These are phyloP conservation scores for Raphidocelis subcapitata DNA, from an alignment of 139 green algal genomes.

Conservation along the genomic window DNA sequence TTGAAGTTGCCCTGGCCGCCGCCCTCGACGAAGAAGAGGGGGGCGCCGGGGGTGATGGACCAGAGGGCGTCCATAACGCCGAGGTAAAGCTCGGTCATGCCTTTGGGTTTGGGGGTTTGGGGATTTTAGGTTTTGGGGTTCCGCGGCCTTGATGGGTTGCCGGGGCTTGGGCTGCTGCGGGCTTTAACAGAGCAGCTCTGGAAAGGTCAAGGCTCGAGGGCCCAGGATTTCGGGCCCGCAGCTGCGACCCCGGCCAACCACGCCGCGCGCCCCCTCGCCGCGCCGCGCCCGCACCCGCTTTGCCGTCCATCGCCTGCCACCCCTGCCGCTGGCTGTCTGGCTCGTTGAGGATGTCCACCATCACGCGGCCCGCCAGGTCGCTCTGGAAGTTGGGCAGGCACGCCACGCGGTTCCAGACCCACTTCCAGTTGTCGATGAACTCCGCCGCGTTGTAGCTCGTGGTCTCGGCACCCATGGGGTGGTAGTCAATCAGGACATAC, in stretches of 20 bases:
- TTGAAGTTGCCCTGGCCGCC: conserved; percentile 24
- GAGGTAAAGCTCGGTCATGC: conserved; percentile 40
- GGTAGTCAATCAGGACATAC: conserved; percentile 61
- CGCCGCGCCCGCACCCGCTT: neutral
- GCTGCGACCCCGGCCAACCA: too few species aligned
- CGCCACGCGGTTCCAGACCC: conserved; percentile 11
- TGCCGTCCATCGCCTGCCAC: conserved; percentile 19
- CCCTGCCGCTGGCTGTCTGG: conserved; percentile 28
- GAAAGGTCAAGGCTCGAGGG: too few species aligned
- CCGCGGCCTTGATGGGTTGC: too few species aligned
- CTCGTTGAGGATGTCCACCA: conserved; percentile 30
- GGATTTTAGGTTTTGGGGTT: too few species aligned
- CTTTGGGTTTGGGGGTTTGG: neutral
- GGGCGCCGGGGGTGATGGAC: conserved; percentile 16
- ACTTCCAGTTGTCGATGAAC: conserved; percentile 19
- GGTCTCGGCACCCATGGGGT: conserved; percentile 19
- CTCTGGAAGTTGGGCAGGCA: conserved; percentile 21
- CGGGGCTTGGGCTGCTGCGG: too few species aligned
- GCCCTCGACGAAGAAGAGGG: conserved; percentile 32
- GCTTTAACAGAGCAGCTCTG: too few species aligned
- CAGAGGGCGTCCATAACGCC: conserved; percentile 49
- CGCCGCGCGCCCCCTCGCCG: too few species aligned
- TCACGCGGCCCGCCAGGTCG: conserved; percentile 23
- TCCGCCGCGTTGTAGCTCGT: neutral
- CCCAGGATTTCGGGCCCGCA: too few species aligned